Evolutionary conservation across 129 eudicot genomes (phyloP).

Genomic region (Oenanthe sinensis): DNA sequence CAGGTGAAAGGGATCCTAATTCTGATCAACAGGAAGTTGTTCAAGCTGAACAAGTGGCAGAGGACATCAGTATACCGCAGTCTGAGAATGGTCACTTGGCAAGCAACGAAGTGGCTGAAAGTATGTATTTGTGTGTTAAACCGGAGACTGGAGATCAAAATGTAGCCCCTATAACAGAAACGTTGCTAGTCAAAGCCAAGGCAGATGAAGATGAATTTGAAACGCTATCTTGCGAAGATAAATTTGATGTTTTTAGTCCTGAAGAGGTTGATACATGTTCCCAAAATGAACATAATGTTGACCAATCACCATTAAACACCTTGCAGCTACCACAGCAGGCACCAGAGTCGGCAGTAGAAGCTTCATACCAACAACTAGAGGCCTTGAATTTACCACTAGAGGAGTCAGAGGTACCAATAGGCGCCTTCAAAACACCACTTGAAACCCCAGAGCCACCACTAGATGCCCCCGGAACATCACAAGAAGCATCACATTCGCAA

Average conservation of each 20-base stretch:
- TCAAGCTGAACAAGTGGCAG: constrained; percentile 12
- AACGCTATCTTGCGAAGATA: neutral
- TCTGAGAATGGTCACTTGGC: constrained; percentile 1
- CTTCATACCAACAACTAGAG: neutral
- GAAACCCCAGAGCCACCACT: neutral
- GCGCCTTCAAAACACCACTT: neutral
- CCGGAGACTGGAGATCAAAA: constrained; percentile 5
- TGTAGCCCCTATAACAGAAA: neutral
- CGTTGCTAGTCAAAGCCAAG: neutral
- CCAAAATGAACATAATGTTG: neutral
- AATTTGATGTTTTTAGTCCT: neutral
- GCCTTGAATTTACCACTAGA: neutral
- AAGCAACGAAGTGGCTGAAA: neutral
- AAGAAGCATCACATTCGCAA: neutral
- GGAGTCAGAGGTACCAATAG: neutral
- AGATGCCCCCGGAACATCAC: neutral
- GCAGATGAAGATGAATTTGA: constrained; percentile 2
- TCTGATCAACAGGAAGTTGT: constrained; percentile 5
- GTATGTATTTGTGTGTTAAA: neutral
- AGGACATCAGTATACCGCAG: neutral
- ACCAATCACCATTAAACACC: neutral
- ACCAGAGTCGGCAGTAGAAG: neutral
- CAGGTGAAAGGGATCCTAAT: constrained; percentile 2
- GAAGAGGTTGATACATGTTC: constrained; percentile 5
- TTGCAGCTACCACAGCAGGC: neutral